Conservation (phyloP, 1,284 basidiomycete species). For the Ceratobasidium sp. region DNA sequence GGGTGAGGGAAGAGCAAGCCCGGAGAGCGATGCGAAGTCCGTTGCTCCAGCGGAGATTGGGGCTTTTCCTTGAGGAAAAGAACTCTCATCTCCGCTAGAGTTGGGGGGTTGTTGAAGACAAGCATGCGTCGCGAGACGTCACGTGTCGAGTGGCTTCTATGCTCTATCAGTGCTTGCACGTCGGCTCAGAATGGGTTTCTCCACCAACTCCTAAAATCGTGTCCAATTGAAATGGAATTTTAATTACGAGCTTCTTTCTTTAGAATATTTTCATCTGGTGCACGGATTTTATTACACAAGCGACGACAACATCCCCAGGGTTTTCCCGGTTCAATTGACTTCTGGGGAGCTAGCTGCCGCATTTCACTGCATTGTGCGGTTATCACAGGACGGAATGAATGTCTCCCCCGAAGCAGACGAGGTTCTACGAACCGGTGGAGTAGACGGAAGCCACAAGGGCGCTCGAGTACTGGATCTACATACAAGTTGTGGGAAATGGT, state of each 20-base stretch:
- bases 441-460: background rate
- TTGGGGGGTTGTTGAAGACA: no score
- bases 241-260: background rate
- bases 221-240: background rate
- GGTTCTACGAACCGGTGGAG: constrained; percentile 1
- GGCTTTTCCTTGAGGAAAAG: no score
- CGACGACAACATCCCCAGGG: constrained; percentile 15
- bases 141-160: no score
- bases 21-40: no score
- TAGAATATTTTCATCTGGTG: constrained; percentile 18
- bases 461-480: constrained; percentile 11
- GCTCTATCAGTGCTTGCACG: no score
- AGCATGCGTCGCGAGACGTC: no score
- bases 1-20: no score
- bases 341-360: background rate
- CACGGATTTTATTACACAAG: constrained; percentile 7
- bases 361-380: background rate
- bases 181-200: no score
- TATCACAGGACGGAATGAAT: constrained; percentile 1
- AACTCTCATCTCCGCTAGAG: no score
- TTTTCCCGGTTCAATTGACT: background rate
- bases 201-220: no score
- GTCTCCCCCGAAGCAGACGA: constrained; percentile 5
- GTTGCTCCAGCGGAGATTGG: no score
- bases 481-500: constrained; percentile 23